A percentile compares a stretch with the other conserved stretches of the same genome.
phyloP scores from a whole-genome alignment of 2,329 filamentous ascomycete species.

The Calonectria montana region DNA sequence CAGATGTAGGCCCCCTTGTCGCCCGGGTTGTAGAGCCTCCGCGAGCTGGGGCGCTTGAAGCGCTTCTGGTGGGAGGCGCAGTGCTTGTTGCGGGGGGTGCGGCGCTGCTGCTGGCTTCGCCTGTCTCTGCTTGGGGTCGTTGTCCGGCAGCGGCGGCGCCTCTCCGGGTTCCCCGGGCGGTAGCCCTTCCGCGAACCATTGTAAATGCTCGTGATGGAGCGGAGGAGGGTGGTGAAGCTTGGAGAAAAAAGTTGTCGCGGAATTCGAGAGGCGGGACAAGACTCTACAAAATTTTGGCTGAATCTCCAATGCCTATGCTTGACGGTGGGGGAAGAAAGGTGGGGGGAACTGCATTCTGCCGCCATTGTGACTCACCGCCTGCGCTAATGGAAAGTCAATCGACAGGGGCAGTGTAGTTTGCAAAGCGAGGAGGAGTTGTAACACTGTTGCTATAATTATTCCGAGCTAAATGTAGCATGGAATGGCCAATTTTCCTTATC shows the following conservation, averaged over 20 bases:
- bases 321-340: conserved; percentile 43
- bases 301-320: conserved; percentile 31
- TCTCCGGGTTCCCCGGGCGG: conserved; percentile 47
- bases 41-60: conserved; percentile 43
- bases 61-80: conserved; percentile 27
- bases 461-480: neutral
- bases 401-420: conserved; percentile 17
- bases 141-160: conserved; percentile 43
- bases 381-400: neutral
- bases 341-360: conserved; percentile 50
- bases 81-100: conserved; percentile 31
- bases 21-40: conserved; percentile 50
- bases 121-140: conserved; percentile 33
- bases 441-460: neutral
- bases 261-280: conserved; percentile 31
- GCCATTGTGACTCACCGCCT: conserved; percentile 31
- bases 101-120: conserved; percentile 32
- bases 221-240: neutral
- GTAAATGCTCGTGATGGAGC: neutral
- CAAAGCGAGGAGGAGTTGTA: neutral
- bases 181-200: conserved; percentile 50
- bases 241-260: neutral
- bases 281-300: conserved; percentile 43
- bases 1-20: conserved; percentile 49
- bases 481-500: neutral